Evolutionary conservation across 129 eudicot species (phyloP), one percentile per base, ranked within the genome.

Genomic region (Erigeron canadensis): DNA sequence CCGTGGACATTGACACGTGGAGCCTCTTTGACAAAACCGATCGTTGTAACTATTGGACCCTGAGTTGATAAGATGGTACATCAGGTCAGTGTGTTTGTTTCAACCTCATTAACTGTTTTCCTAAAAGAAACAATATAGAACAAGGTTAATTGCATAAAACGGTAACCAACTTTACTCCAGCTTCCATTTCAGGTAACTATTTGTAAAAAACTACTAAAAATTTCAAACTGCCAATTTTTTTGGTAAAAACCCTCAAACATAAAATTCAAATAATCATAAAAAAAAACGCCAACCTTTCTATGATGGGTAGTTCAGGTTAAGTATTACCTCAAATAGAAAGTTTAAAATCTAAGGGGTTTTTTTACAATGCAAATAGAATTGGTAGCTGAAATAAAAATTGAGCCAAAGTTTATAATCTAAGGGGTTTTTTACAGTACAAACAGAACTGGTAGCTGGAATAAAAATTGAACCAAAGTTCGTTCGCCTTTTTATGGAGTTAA

Each of bases 1-100:
- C 98, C 98, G 77, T 93, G 98, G 65, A 89, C 71, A 75, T 82
- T 81, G 15, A 89, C 86, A 17, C 63, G 59, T 47, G 95, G 98
- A 59, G 96, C 96, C 69, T 93, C 98, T 83, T 93, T 93, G 16
- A 89, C 67, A 71, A 93, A 93, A 63, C 98, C 98, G 69, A 93
- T 89, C 9, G 98, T 85, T 17, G 98, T 93, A 75, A 89, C 22
- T 13, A 89, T 84, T 40, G 74, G 48, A 73, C 79, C 96, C 98
- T 93, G 85, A 79, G 77, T 43, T 55, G 21, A 67, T 38, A 6
- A 22, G 59, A 69, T 45, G n/a, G 28, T 38, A 43, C 13, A 69
- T 50, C 70, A 60, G 47, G 23, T 47, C 62, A 77, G 48, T 11
- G 15, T 46, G 18, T 46, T 69, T 16, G 70, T 47, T 57, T n/a